Evolutionary conservation across 2,329 filamentous ascomycete genomes (phyloP), one percentile per base, ranked within the genome.

Genomic region (Trichoderma gracile): DNA sequence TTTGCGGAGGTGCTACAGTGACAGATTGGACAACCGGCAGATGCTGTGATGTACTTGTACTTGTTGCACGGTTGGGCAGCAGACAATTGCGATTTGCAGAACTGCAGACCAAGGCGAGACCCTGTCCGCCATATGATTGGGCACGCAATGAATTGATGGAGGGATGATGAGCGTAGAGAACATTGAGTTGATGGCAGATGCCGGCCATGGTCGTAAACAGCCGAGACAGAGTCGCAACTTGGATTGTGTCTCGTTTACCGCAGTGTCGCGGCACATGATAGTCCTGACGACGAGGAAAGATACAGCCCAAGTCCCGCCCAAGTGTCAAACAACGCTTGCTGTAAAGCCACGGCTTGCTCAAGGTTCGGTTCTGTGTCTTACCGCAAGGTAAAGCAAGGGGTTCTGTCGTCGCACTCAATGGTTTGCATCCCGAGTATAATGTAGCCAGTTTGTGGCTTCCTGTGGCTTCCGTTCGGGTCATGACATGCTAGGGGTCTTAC

Each of bases 281-380:
- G 12, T 38, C 10, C 33, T 38, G 33, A 9, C 33, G 12, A 30
- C 58, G 47, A 33, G 40, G 14, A 10, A 23, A 45, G 21, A 52
- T 60, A 47, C 46, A 52, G 47, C 57, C 33, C 57, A 61, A n/a
- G 59, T 61, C 49, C 49, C 58, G 54, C 58, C 33, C 58, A 8
- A 6, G 17, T 30, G 8, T n/a, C 47, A 21, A 43, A 52, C 57
- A 43, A 43, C 57, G 23, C 57, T 42, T 30, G 7, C 23, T 52
- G 21, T 52, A 33, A 60, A 47, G 42, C 50, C 46, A 61, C 42
- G 57, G 57, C 47, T 52, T 45, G 46, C 43, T 53, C 38, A 33
- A 27, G 46, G 40, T 50, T 9, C 12, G 30, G 45, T 30, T 38
- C 30, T 17, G 30, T 33, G n/a, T 38, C 33, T 38, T 38, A 33